Evolutionary conservation across 2,329 filamentous ascomycete genomes (phyloP).

Genomic region (Pseudogymnoascus sp.): DNA sequence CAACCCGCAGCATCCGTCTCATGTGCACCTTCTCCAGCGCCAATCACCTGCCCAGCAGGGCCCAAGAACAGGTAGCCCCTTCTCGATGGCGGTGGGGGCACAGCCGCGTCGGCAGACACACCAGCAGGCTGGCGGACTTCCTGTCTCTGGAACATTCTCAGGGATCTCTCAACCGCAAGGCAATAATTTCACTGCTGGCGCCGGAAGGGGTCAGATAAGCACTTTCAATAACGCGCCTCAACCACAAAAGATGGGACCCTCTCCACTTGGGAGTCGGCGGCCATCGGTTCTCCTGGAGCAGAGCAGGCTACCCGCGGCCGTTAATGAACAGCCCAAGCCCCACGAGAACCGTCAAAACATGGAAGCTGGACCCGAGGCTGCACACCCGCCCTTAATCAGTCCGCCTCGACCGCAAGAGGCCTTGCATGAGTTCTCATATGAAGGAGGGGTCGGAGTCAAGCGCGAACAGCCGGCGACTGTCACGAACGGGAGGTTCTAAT

Average conservation of each 20-base stretch:
- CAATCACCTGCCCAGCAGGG: slow-evolving; percentile 33
- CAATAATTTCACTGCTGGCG: not conserved
- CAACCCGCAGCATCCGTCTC: slow-evolving; percentile 72
- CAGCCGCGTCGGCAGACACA: slow-evolving; percentile 32
- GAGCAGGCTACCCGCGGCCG: slow-evolving; percentile 16
- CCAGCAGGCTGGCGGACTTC: slow-evolving; percentile 24
- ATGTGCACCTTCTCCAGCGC: slow-evolving; percentile 36
- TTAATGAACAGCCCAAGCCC: slow-evolving; percentile 14
- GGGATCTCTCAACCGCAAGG: slow-evolving; percentile 9
- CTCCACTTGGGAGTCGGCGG: slow-evolving; percentile 26
- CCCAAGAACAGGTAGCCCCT: slow-evolving; percentile 29
- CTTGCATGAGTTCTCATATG: not conserved
- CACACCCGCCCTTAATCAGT: not conserved
- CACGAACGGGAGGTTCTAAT: not conserved
- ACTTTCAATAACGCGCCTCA: slow-evolving; percentile 11
- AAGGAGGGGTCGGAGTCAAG: not conserved
- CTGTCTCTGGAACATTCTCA: slow-evolving; percentile 28
- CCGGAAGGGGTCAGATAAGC: not conserved
- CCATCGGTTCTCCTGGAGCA: slow-evolving; percentile 26
- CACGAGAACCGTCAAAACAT: slow-evolving; percentile 7
- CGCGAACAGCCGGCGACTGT: not conserved
- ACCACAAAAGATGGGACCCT: slow-evolving; percentile 24
- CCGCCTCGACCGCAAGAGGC: not conserved
- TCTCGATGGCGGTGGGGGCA: slow-evolving; percentile 22
- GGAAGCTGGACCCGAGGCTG: not conserved